These are phyloP conservation scores for Scutellaria barbata DNA, from an alignment of 257 asterid species.

Conservation along the genomic window DNA sequence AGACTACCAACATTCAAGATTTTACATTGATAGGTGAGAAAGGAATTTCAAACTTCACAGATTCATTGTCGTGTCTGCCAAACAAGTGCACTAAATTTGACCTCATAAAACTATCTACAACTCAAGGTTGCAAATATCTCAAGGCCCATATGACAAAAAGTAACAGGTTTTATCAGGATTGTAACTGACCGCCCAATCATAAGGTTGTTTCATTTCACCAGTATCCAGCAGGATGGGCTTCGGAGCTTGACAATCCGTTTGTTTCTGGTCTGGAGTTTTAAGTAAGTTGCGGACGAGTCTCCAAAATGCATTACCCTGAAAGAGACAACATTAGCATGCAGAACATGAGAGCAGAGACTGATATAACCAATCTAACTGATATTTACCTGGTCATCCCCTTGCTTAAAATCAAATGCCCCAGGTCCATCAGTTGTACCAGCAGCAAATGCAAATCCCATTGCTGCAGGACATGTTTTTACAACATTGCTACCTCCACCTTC, in stretches of 20 bases:
- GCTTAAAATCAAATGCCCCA: slow-evolving; percentile 98
- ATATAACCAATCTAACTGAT: slow-evolving; percentile 24
- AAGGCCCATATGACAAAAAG: slow-evolving; percentile 17
- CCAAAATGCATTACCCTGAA: slow-evolving; percentile 96
- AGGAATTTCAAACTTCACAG: not conserved
- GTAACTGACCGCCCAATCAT: slow-evolving; percentile 97
- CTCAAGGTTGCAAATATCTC: slow-evolving; percentile 20
- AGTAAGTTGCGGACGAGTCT: slow-evolving; percentile 82
- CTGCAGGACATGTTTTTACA: slow-evolving; percentile 94
- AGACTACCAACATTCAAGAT: slow-evolving; percentile 4
- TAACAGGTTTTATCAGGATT: slow-evolving; percentile 27
- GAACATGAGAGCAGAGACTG: slow-evolving; percentile 19
- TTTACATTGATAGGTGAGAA: not conserved
- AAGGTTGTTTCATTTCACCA: slow-evolving; percentile 95
- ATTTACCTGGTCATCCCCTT: slow-evolving; percentile 86
- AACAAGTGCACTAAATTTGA: slow-evolving; percentile 26
- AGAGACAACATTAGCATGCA: slow-evolving; percentile 5
- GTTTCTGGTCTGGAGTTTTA: slow-evolving; percentile 74
- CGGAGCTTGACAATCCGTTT: slow-evolving; percentile 81
- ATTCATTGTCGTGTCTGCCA: not conserved
- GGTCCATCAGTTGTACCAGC: slow-evolving; percentile 99
- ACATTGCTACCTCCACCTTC: slow-evolving; percentile 60
- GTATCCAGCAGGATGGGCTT: slow-evolving; percentile 97
- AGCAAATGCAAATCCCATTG: slow-evolving; percentile 99
- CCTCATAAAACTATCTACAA: slow-evolving; percentile 23